Conservation (phyloP, 169 alveolate genomes). For the Cardiosporidium cionae region DNA sequence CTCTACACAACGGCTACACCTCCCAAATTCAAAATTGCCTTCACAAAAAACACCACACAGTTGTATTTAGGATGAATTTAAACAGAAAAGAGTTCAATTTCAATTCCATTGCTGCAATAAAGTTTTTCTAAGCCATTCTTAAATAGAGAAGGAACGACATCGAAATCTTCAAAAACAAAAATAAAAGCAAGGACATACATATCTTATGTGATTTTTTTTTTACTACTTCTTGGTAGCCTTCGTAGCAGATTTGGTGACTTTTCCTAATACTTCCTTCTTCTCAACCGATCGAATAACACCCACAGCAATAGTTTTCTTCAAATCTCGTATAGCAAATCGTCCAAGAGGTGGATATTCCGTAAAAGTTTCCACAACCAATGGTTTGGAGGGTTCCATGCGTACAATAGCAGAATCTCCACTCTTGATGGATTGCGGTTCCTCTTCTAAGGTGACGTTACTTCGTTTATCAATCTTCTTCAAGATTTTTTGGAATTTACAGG, state of each 20-base stretch:
- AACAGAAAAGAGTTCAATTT: too few species aligned
- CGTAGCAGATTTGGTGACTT: constrained; percentile 57
- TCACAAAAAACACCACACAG: too few species aligned
- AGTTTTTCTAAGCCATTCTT: too few species aligned
- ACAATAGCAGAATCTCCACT: constrained; percentile 94
- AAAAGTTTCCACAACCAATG: constrained; percentile 92
- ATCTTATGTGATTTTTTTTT: too few species aligned
- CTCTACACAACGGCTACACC: too few species aligned
- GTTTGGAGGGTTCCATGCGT: constrained; percentile 87
- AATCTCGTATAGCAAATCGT: constrained; percentile 96
- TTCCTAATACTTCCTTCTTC: constrained; percentile 86
- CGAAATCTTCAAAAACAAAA: too few species aligned
- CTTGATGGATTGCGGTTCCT: constrained; percentile 88
- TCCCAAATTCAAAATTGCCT: too few species aligned
- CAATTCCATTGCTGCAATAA: too few species aligned
- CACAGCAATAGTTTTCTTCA: constrained; percentile 97
- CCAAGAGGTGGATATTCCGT: constrained; percentile 96
- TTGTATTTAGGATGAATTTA: too few species aligned
- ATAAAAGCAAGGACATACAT: too few species aligned
- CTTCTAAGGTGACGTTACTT: constrained; percentile 90
- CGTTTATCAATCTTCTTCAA: constrained; percentile 90
- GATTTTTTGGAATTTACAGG: constrained; percentile 90
- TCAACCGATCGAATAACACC: constrained; percentile 93
- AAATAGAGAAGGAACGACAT: too few species aligned
- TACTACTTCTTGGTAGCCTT: constrained; percentile 27